These are phyloP conservation scores for Fusarium concolor DNA, from an alignment of 2,329 filamentous ascomycete genomes.

Conservation along the genomic window DNA sequence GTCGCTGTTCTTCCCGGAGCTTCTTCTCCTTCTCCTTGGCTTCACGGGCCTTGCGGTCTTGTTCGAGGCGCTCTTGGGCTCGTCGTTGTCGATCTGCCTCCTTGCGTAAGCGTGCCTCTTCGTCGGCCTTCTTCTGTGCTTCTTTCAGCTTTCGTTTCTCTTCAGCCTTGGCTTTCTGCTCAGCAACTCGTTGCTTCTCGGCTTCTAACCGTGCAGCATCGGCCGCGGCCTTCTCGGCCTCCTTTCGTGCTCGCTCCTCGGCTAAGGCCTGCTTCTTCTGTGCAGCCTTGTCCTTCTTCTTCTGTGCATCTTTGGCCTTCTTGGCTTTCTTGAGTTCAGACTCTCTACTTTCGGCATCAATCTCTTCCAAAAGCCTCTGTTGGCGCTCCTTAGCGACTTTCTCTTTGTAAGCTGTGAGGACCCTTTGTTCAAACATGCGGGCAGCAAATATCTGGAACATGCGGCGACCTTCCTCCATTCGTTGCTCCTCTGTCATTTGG, in stretches of 20 bases:
- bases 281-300: slow-evolving; percentile 92
- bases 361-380: slow-evolving; percentile 87
- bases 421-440: slow-evolving; percentile 98
- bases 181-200: slow-evolving; percentile 82
- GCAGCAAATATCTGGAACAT: slow-evolving; percentile 99
- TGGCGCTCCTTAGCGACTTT: slow-evolving; percentile 96
- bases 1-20: slow-evolving; percentile 83
- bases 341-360: slow-evolving; percentile 84
- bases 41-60: slow-evolving; percentile 80
- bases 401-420: slow-evolving; percentile 96
- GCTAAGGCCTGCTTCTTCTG: slow-evolving; percentile 88
- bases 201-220: slow-evolving; percentile 80
- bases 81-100: slow-evolving; percentile 86
- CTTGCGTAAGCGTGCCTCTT: slow-evolving; percentile 86
- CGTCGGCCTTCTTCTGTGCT: slow-evolving; percentile 87
- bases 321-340: slow-evolving; percentile 87
- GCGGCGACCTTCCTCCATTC: slow-evolving; percentile 96
- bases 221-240: slow-evolving; percentile 89
- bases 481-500: slow-evolving; percentile 96
- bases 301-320: slow-evolving; percentile 92
- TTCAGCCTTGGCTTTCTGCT: slow-evolving; percentile 84
- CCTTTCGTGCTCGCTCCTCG: slow-evolving; percentile 89
- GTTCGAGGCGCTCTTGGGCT: slow-evolving; percentile 84
- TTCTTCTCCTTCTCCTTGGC: slow-evolving; percentile 80
- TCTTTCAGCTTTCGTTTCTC: slow-evolving; percentile 94